These are phyloP conservation scores for Thermothelomyces thermophilus DNA, from an alignment of 2,329 filamentous ascomycete genomes.

Conservation along the genomic window DNA sequence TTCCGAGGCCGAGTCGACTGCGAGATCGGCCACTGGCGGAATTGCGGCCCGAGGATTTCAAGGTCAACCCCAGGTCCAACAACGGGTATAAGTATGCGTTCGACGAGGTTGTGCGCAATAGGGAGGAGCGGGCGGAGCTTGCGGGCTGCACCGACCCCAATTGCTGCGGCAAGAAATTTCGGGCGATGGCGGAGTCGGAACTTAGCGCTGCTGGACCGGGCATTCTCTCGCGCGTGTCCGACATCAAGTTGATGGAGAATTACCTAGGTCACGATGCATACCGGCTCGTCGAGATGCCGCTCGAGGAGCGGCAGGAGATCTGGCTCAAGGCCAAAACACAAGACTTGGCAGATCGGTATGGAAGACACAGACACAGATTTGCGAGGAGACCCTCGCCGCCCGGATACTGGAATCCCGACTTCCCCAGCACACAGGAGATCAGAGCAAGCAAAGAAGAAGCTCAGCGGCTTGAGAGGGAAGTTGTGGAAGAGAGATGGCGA, in stretches of 20 bases:
- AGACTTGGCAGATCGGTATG: constrained; percentile 65
- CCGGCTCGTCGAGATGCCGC: constrained; percentile 50
- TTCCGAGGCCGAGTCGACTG: constrained; percentile 33
- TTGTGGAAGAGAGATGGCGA: constrained; percentile 65
- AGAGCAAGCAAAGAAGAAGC: constrained; percentile 59
- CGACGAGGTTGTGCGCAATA: constrained; percentile 65
- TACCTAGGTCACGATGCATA: constrained; percentile 55
- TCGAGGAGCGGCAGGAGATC: constrained; percentile 55
- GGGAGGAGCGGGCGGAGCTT: constrained; percentile 61
- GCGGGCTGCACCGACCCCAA: constrained; percentile 66
- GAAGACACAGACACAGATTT: constrained; percentile 71
- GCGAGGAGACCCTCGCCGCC: constrained; percentile 67
- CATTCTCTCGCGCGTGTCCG: constrained; percentile 32
- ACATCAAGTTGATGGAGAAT: constrained; percentile 47
- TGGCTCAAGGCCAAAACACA: constrained; percentile 71
- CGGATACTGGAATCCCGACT: constrained; percentile 86
- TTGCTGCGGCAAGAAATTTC: constrained; percentile 71
- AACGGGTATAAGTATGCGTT: constrained; percentile 67
- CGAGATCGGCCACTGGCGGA: constrained; percentile 51
- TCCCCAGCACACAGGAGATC: constrained; percentile 80
- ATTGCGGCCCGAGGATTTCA: constrained; percentile 68
- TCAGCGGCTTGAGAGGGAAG: constrained; percentile 53
- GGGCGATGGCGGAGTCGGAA: constrained; percentile 54
- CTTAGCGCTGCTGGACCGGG: constrained; percentile 33
- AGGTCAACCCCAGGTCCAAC: constrained; percentile 67